Percentiles rank a stretch among this genome's conserved stretches.
Evolutionary conservation across 2,329 filamentous ascomycete species (phyloP).

Genomic region (Canariomyces notabilis): DNA sequence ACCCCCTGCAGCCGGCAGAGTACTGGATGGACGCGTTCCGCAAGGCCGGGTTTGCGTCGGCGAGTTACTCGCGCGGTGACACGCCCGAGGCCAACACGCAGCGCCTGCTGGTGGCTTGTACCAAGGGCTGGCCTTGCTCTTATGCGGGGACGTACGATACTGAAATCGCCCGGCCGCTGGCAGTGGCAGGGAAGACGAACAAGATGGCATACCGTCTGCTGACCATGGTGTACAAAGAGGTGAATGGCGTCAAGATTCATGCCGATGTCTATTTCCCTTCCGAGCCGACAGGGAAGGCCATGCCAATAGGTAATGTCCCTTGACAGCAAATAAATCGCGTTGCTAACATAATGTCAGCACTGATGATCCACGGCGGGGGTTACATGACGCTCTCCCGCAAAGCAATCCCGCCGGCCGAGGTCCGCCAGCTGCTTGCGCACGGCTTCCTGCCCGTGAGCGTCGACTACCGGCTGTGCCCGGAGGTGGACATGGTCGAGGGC

Average conservation of each 20-base stretch:
- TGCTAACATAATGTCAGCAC: too few species aligned
- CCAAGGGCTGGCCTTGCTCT: not conserved
- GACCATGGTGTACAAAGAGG: slow-evolving; percentile 23
- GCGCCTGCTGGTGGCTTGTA: slow-evolving; percentile 2
- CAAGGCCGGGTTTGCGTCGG: slow-evolving; percentile 26
- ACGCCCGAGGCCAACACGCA: slow-evolving; percentile 26
- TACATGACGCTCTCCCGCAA: slow-evolving; percentile 3
- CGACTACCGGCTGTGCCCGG: slow-evolving; percentile 4
- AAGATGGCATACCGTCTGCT: slow-evolving; percentile 2
- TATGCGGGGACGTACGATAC: not conserved
- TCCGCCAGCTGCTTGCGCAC: not conserved
- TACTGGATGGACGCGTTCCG: slow-evolving; percentile 27
- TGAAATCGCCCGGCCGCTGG: not conserved
- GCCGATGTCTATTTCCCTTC: slow-evolving; percentile 33
- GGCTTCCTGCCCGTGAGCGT: not conserved
- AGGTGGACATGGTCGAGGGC: not conserved
- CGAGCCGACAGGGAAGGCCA: not conserved
- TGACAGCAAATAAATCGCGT: too few species aligned
- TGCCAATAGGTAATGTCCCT: not conserved
- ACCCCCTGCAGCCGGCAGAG: slow-evolving; percentile 21
- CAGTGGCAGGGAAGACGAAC: not conserved
- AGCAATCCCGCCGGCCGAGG: not conserved
- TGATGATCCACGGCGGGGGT: slow-evolving; percentile 1
- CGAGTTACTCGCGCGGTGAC: slow-evolving; percentile 30
- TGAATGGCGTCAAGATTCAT: slow-evolving; percentile 19